Conservation (phyloP, 441 rosid genomes). For the Pelargonium fulgidum region DNA sequence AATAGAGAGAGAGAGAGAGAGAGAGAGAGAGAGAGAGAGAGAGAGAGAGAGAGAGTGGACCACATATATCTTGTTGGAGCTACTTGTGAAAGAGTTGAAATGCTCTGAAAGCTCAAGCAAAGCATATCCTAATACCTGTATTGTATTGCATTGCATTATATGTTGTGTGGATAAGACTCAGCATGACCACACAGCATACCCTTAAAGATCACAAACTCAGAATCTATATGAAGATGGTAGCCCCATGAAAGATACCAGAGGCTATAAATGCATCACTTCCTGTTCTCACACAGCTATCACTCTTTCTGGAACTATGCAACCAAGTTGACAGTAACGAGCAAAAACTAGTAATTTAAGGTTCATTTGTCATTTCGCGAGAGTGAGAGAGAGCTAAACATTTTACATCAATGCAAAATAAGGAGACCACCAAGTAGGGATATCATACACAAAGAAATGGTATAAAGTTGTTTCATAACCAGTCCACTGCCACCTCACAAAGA, state of each 20-base stretch:
- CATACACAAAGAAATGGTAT: conserved; percentile 5
- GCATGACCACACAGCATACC: conserved; percentile 7
- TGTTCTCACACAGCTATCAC: conserved; percentile 1
- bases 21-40: too few species aligned
- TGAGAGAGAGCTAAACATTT: neutral
- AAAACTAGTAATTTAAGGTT: neutral
- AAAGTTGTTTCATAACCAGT: conserved; percentile 14
- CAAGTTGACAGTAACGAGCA: neutral
- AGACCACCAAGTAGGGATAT: neutral
- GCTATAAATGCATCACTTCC: neutral
- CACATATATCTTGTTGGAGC: too few species aligned
- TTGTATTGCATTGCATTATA: too few species aligned
- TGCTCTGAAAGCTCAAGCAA: neutral
- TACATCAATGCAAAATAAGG: too few species aligned
- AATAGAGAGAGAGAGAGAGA: too few species aligned
- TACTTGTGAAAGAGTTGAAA: too few species aligned
- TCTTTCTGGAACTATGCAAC: neutral
- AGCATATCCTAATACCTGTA: neutral
- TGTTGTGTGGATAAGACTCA: neutral
- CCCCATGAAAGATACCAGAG: neutral
- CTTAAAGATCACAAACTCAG: neutral
- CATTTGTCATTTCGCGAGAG: neutral
- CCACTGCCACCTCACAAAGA: conserved; percentile 23
- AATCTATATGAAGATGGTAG: neutral
- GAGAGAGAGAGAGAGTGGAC: too few species aligned